A percentile compares a stretch with the other conserved stretches of the same genome.
Evolutionary conservation across 176 grass and related monocot genomes (phyloP).

Genomic region (Cenchrus americanus): DNA sequence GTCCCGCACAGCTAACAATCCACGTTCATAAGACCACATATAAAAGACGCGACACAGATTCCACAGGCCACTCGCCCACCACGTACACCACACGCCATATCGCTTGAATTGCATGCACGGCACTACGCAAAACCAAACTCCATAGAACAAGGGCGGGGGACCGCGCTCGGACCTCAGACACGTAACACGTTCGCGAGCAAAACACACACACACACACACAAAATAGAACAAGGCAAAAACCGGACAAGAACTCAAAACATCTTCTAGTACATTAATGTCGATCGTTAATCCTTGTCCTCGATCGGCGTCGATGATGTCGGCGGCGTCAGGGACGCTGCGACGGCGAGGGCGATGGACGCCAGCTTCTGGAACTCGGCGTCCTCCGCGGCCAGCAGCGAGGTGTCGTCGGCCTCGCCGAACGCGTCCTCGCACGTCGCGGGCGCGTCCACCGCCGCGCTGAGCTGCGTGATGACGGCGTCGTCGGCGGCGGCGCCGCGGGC

Average conservation of each 20-base stretch:
- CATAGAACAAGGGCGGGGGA: conserved; percentile 8
- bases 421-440: conserved; percentile 66
- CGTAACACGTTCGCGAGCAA: too few relatives aligned
- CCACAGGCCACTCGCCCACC: conserved; percentile 39
- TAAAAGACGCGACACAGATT: conserved; percentile 12
- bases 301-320: neutral
- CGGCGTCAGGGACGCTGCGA: conserved; percentile 38
- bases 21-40: conserved; percentile 43
- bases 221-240: too few relatives aligned
- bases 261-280: too few relatives aligned
- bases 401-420: conserved; percentile 52
- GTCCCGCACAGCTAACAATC: conserved; percentile 42
- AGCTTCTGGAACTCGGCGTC: conserved; percentile 63
- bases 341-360: conserved; percentile 55
- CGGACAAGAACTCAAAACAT: neutral
- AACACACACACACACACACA: too few relatives aligned
- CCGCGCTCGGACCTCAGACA: too few relatives aligned
- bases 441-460: conserved; percentile 58
- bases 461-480: conserved; percentile 49
- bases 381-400: conserved; percentile 55
- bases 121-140: conserved; percentile 34
- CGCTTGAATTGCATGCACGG: conserved; percentile 33
- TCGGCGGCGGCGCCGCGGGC: neutral
- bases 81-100: conserved; percentile 1
- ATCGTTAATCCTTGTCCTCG: neutral